Base-by-base conservation (phyloP, 2,329 filamentous ascomycete species). In the Magnaporthiopsis incrustans region DNA sequence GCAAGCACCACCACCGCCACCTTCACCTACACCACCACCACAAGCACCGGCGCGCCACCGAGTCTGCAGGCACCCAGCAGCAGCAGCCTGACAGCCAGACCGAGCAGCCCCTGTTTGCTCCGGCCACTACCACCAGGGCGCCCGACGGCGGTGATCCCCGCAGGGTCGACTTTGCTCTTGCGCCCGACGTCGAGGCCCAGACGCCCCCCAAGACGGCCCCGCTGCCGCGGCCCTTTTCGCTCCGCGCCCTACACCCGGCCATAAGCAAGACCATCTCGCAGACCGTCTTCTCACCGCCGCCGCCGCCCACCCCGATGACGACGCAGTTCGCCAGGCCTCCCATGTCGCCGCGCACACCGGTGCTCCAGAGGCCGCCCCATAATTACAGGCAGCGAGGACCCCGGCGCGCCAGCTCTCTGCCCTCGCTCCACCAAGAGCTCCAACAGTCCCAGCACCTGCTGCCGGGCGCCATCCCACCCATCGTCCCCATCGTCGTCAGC, bases 371-470 rank as follows among this genome's bases (percentile, higher is more conserved):
- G 6, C 26, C 59, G 62, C 26, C 18, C 69, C 67, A 66, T 71
- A 68, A 69, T 68, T 59, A 71, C 67, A 38, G 14, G 14, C 12
- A 15, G 11, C 35, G 35, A 38, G 73, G 74, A 27, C 74, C 84
- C 10, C 83, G 83, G 60, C 81, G 85, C 27, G 82, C 84, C 2
- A 84, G 76, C 64, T 87, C 85, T 6, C 75, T 87, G 50, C 85
- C 85, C 2, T 61, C 56, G 30, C 62, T 57, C 59, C 67, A 70
- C 7, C 44, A 3, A 10, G 44, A 53, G 22, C 5, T 11, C 22
- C 32, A 65, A 22, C 69, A 67, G 62, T 66, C 64, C 35, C 69
- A 68, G 63, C 68, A 67, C 25, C 59, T 64, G 22, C 64, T 66
- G 33, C 69, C 68, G 5, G 67, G 69, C 11, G 59, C 67, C 3